Percentiles rank a stretch among this genome's conserved stretches.
Evolutionary conservation across 2,329 filamentous ascomycete species (phyloP).

Genomic region (Emergomyces pasteurianus): DNA sequence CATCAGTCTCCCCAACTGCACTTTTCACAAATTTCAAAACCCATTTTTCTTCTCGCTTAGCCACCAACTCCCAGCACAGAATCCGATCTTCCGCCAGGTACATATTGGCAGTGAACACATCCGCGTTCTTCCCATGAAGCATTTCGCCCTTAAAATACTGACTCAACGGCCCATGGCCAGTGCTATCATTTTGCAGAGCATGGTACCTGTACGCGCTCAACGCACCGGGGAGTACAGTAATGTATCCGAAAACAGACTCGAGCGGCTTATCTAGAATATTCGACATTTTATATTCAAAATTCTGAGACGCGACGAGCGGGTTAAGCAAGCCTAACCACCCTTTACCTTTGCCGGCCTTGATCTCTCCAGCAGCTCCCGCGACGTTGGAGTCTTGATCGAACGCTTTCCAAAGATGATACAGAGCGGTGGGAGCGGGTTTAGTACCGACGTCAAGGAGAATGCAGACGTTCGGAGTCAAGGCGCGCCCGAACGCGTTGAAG

Average conservation of each 20-base stretch:
- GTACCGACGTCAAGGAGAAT: slow-evolving; percentile 95
- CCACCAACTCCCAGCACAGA: slow-evolving; percentile 93
- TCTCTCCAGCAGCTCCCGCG: slow-evolving; percentile 91
- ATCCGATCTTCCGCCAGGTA: slow-evolving; percentile 98
- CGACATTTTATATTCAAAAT: slow-evolving; percentile 99
- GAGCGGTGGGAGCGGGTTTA: slow-evolving; percentile 70
- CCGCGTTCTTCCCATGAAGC: slow-evolving; percentile 86
- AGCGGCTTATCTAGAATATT: slow-evolving; percentile 97
- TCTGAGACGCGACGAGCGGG: slow-evolving; percentile 89
- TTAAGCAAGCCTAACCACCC: slow-evolving; percentile 75
- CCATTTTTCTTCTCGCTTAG: slow-evolving; percentile 90
- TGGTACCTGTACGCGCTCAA: slow-evolving; percentile 93
- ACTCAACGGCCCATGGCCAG: slow-evolving; percentile 84
- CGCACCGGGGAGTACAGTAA: slow-evolving; percentile 89
- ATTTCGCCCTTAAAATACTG: slow-evolving; percentile 99
- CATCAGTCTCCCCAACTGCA: slow-evolving; percentile 94
- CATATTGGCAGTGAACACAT: slow-evolving; percentile 98
- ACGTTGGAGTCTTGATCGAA: slow-evolving; percentile 98
- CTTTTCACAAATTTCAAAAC: slow-evolving; percentile 96
- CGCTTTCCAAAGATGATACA: slow-evolving; percentile 99
- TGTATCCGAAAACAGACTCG: slow-evolving; percentile 95
- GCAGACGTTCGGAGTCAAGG: slow-evolving; percentile 90
- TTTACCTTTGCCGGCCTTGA: slow-evolving; percentile 90
- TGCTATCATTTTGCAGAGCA: slow-evolving; percentile 91
- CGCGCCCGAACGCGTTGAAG: slow-evolving; percentile 92